Evolutionary conservation across 352 stramenopile genomes (phyloP).

Genomic region (Phytophthora cryptogea): DNA sequence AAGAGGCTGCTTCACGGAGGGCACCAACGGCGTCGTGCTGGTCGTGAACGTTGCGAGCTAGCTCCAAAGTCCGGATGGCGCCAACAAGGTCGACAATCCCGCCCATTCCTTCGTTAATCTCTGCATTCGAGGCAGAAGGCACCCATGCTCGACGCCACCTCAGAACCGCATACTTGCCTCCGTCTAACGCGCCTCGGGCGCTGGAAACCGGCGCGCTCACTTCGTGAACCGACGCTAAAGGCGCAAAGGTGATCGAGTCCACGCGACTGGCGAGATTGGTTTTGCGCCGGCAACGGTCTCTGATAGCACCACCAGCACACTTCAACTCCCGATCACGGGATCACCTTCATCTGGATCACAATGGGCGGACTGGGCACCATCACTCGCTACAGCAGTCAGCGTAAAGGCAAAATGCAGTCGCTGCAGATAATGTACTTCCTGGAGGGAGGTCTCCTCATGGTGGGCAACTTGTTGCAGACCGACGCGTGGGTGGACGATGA

Average conservation of each 20-base stretch:
- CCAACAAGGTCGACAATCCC: slow-evolving; percentile 21
- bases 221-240: slow-evolving; percentile 28
- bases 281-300: slow-evolving; percentile 16
- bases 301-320: slow-evolving; percentile 1
- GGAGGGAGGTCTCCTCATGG: slow-evolving; percentile 71
- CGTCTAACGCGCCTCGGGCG: slow-evolving; percentile 10
- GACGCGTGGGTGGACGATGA: slow-evolving; percentile 74
- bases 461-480: slow-evolving; percentile 68
- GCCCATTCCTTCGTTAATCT: slow-evolving; percentile 1
- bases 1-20: slow-evolving; percentile 3
- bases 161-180: slow-evolving; percentile 26
- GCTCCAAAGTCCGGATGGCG: slow-evolving; percentile 18
- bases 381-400: slow-evolving; percentile 16
- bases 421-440: slow-evolving; percentile 79
- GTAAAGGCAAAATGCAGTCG: slow-evolving; percentile 23
- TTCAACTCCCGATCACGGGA: slow-evolving; percentile 6
- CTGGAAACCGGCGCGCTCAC: slow-evolving; percentile 27
- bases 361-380: slow-evolving; percentile 28
- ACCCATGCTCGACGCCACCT: neutral
- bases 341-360: neutral
- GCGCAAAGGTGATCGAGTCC: slow-evolving; percentile 17
- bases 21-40: slow-evolving; percentile 19
- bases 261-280: slow-evolving; percentile 24
- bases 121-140: neutral
- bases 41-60: slow-evolving; percentile 23